phyloP scores from a whole-genome alignment of 352 stramenopile species.

The Plasmopara viticola region DNA sequence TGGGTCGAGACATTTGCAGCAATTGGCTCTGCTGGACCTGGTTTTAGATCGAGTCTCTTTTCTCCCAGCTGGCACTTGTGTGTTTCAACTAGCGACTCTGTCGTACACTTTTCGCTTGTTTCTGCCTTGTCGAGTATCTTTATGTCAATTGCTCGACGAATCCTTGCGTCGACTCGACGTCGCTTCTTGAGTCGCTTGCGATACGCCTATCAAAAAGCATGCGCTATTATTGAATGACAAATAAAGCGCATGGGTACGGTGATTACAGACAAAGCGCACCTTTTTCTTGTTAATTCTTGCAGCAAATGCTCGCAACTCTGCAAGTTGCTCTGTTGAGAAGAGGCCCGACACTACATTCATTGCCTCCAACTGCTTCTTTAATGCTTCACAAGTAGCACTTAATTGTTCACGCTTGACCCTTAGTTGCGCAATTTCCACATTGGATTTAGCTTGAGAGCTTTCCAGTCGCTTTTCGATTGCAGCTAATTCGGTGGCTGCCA shows the following conservation, averaged over 20 bases:
- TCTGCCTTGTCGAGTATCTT: not conserved
- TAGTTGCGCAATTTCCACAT: slow-evolving; percentile 10
- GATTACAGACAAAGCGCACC: slow-evolving; percentile 1
- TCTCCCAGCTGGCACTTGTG: not conserved
- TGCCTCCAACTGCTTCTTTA: slow-evolving; percentile 25
- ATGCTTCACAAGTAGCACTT: slow-evolving; percentile 13
- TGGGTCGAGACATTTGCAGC: slow-evolving; percentile 1
- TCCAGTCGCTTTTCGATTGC: slow-evolving; percentile 18
- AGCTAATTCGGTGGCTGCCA: slow-evolving; percentile 14
- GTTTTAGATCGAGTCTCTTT: not conserved
- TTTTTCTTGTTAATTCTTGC: slow-evolving; percentile 27
- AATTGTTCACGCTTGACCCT: slow-evolving; percentile 18
- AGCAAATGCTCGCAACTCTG: slow-evolving; percentile 19
- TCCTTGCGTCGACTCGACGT: slow-evolving; percentile 16
- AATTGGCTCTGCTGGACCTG: not conserved
- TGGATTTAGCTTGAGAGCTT: not conserved
- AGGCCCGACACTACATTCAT: slow-evolving; percentile 18
- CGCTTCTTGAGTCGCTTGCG: slow-evolving; percentile 22
- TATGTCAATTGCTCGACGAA: slow-evolving; percentile 10
- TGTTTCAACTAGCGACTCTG: not conserved
- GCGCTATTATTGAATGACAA: not conserved
- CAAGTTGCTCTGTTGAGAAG: slow-evolving; percentile 13
- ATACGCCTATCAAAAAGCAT: slow-evolving; percentile 18
- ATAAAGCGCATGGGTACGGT: not conserved
- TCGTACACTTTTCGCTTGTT: not conserved